Percentiles rank a stretch among this genome's conserved stretches.
Evolutionary conservation across 2,329 filamentous ascomycete genomes (phyloP).

Genomic region (Lachnum nothofagi): DNA sequence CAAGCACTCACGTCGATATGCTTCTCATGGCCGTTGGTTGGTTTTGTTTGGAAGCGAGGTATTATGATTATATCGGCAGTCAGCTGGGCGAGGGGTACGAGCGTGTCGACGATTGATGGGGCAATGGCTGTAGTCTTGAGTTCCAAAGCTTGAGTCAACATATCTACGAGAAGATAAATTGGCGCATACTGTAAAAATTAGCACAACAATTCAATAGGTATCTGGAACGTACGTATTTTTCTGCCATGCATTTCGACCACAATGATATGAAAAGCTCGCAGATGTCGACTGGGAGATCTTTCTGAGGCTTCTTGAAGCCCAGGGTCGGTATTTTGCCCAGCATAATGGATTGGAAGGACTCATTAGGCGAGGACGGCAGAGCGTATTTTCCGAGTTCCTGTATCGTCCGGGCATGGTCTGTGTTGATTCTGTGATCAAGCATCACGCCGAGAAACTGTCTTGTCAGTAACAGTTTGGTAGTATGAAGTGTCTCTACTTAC

Average conservation of each 20-base stretch:
- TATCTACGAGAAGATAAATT: constrained; percentile 59
- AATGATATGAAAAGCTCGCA: constrained; percentile 58
- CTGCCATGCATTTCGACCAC: constrained; percentile 63
- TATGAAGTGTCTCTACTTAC: constrained; percentile 24
- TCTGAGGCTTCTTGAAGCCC: constrained; percentile 45
- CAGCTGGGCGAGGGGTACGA: constrained; percentile 51
- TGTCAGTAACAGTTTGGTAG: neutral
- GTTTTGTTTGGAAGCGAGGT: constrained; percentile 38
- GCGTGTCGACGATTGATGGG: constrained; percentile 52
- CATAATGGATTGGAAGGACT: constrained; percentile 62
- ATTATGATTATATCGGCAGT: constrained; percentile 52
- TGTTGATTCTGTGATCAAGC: constrained; percentile 32
- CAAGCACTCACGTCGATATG: constrained; percentile 60
- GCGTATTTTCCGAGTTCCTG: constrained; percentile 61
- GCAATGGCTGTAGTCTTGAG: constrained; percentile 56
- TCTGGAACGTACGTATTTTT: constrained; percentile 40
- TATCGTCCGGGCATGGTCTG: constrained; percentile 56
- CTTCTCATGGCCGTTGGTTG: constrained; percentile 43
- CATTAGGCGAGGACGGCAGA: constrained; percentile 58
- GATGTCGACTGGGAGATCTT: constrained; percentile 56
- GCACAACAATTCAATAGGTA: neutral
- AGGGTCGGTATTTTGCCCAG: constrained; percentile 61
- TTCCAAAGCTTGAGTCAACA: constrained; percentile 59
- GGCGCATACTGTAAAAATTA: constrained; percentile 48
- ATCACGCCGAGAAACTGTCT: constrained; percentile 32